Base-by-base conservation (phyloP, 495 filamentous ascomycete genomes). In the Penicillium canariense region DNA sequence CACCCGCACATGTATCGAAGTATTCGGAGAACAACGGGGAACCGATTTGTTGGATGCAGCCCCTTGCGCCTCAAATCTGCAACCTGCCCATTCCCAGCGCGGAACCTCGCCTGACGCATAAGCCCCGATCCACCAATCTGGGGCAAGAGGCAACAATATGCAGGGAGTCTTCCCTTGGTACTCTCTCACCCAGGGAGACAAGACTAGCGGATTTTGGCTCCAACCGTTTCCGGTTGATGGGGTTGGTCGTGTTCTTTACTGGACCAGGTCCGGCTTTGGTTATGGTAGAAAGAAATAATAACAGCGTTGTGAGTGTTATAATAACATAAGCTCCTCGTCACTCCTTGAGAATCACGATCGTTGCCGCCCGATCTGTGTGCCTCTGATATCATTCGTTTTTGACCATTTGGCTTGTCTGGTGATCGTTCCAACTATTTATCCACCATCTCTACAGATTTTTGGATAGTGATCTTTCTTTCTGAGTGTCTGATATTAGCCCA, bases 61-160 rank as follows among this genome's bases (percentile, higher is more conserved):
- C 66, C 58, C 64, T 65, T 68, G 64, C 63, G 59, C 45, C 50
- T 36, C 30, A 35, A 42, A 43, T 32, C 46, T 66, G 57, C 58
- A 48, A 43, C 35, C 51, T 50, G 49, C 34, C 26, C 62, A 53
- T 44, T 50, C 47, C 34, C 45, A 52, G 26, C 46, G 50, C 50
- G 39, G 52, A 42, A 54, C 52, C 34, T 47, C 63, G 60, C 65
- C 63, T 64, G 34, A 39, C 38, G 43, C 39, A 28, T 34, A 50
- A 49, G 51, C 23, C 30, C 44, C 52, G 31, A 52, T 20, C 62
- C 62, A 51, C 46, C 36, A 55, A 63, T 57, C 64, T 52, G 58
- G 59, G 62, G 55, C 65, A 54, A 30, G 59, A 55, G 59, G 54
- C 55, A 47, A 35, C 15, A 56, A 45, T 32, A 64, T 57, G 52